Evolutionary conservation across 2,329 filamentous ascomycete genomes (phyloP).

Genomic region (Penicillium sclerotigenum): DNA sequence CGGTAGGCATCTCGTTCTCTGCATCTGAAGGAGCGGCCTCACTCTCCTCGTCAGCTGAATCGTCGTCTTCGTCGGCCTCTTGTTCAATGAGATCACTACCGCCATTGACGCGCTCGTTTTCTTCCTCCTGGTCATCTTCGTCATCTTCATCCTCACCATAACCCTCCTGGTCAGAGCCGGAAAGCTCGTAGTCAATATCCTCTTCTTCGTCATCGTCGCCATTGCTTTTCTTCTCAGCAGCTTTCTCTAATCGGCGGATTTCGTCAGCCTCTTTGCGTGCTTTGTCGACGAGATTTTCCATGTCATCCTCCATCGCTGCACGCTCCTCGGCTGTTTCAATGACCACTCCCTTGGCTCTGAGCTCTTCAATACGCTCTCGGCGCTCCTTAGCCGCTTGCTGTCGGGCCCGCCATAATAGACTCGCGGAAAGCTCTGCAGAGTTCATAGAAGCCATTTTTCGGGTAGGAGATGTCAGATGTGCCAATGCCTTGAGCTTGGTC

Average conservation of each 20-base stretch:
- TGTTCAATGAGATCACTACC: constrained; percentile 25
- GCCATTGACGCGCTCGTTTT: constrained; percentile 14
- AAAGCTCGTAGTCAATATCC: constrained; percentile 45
- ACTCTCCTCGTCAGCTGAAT: constrained; percentile 31
- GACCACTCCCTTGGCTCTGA: constrained; percentile 75
- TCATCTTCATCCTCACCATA: constrained; percentile 39
- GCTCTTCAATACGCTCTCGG: constrained; percentile 69
- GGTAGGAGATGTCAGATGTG: constrained; percentile 63
- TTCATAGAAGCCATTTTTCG: constrained; percentile 60
- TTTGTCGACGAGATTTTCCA: constrained; percentile 84
- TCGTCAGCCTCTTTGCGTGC: constrained; percentile 76
- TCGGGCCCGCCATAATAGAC: constrained; percentile 68
- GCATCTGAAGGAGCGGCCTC: constrained; percentile 37
- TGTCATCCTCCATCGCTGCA: constrained; percentile 73
- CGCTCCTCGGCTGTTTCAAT: constrained; percentile 85
- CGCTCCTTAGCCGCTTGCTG: constrained; percentile 77
- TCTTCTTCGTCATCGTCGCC: constrained; percentile 58
- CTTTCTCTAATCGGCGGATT: constrained; percentile 72
- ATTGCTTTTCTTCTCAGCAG: constrained; percentile 62
- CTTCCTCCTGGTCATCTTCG: constrained; percentile 31
- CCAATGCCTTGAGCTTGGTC: constrained; percentile 68
- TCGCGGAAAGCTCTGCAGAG: constrained; percentile 64
- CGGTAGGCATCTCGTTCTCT: constrained; percentile 47
- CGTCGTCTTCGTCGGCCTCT: constrained; percentile 46
- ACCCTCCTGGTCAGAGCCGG: constrained; percentile 47